A percentile compares a stretch with the other conserved stretches of the same genome.
These are phyloP conservation scores for Tuber borchii DNA, from an alignment of 495 filamentous ascomycete genomes.

Conservation along the genomic window DNA sequence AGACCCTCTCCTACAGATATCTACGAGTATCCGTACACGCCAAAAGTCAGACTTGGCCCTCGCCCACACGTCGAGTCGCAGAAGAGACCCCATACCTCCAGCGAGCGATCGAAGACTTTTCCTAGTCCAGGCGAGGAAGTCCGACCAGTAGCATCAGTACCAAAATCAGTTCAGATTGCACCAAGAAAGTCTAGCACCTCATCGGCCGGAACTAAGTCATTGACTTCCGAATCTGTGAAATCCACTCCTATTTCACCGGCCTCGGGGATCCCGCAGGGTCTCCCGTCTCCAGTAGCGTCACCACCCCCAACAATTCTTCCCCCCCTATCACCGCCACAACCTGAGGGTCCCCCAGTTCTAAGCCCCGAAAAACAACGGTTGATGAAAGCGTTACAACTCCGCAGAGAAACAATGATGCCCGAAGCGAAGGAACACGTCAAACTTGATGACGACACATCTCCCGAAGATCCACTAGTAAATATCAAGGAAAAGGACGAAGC, in stretches of 20 bases:
- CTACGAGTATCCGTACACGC: constrained; percentile 52
- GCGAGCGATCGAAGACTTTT: constrained; percentile 44
- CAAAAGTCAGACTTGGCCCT: constrained; percentile 77
- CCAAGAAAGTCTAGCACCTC: constrained; percentile 32
- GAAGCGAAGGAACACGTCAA: constrained; percentile 37
- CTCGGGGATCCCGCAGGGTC: constrained; percentile 13
- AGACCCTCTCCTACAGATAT: constrained; percentile 57
- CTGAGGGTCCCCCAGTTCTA: constrained; percentile 50
- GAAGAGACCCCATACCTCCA: constrained; percentile 58
- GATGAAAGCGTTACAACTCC: constrained; percentile 86
- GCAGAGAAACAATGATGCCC: constrained; percentile 56
- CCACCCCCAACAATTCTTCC: constrained; percentile 43
- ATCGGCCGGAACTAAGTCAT: constrained; percentile 22
- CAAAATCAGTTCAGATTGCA: constrained; percentile 45
- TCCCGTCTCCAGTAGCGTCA: constrained; percentile 46
- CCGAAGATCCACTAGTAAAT: constrained; percentile 13
- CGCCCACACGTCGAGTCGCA: constrained; percentile 66
- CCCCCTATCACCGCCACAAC: constrained; percentile 49
- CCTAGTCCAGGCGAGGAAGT: constrained; percentile 46
- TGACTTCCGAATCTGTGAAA: constrained; percentile 28
- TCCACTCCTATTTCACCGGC: constrained; percentile 12
- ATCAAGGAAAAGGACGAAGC: constrained; percentile 35
- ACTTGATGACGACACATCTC: constrained; percentile 21
- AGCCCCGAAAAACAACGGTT: constrained; percentile 85
- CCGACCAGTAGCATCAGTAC: constrained; percentile 66